Base-by-base conservation (phyloP, 169 alveolate species). In the Theileria equi region DNA sequence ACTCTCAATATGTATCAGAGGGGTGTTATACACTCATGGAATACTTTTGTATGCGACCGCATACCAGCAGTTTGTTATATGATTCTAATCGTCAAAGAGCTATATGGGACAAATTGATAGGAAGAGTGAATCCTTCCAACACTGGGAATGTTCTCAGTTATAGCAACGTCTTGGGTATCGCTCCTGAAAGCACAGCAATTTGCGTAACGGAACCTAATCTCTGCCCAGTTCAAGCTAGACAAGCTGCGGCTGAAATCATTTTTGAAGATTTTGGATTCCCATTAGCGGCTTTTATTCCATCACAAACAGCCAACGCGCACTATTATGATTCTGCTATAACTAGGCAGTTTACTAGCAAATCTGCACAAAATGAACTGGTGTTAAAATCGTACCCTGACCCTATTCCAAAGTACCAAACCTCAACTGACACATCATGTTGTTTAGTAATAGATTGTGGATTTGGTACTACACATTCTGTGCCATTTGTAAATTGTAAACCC, bases 361-460 rank as follows among this genome's bases (percentile, higher is more conserved):
- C 25, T 26, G 34, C 25, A 23, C 3, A 49, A 66, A 19, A 70
- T 26, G 48, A 41, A 19, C 54, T 54, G 44, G 16, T 63, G 43
- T 29, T 26, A 38, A 7, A 10, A 50, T 26, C 64, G 32, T 32
- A 49, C 67, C 48, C 40, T 7, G 26, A 23, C n/a, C n/a, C 53
- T 23, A 19, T 53, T n/a, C 11, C 13, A 13, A 13, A 13, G 45
- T 5, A 7, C 4, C 28, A 60, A 10, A 10, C 63, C 0, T 0
- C 60, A 1, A 31, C 54, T 7, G 21, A 10, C 25, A 45, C 54
- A 25, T 66, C 89, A n/a, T 85, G 93, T 52, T 89, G 94, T 32
- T 67, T 90, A 21, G 90, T 87, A 21, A 78, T 90, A n/a, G 95
- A 90, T 43, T 82, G 88, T n/a, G 95, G 95, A 1, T 90, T 78